Evolutionary conservation across 257 asterid genomes (phyloP), one percentile per base, ranked within the genome.

Genomic region (Forsythia suspensa): DNA sequence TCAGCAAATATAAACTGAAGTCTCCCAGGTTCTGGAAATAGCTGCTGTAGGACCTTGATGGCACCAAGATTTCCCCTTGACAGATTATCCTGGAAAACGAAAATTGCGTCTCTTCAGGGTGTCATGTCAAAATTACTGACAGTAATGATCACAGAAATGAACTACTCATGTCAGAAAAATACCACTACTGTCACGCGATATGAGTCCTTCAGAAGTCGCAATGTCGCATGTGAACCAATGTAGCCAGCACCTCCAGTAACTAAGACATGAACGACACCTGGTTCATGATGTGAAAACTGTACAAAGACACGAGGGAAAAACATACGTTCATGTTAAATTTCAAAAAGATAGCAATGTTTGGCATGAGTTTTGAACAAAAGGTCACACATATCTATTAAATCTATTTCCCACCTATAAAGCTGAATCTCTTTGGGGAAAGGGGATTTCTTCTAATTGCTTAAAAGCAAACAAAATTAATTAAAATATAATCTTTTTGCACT

Each of bases 121-220:
- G 1, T 3, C 3, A n/a, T n/a, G 66, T 57, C 24, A 29, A 29
- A 29, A 1, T 15, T 48, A 59, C 6, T 11, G 12, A 59, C 12
- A 20, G 11, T 59, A 63, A 29, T 29, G 70, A 63, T 29, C 70
- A 69, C 15, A 8, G 37, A 66, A 4, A 43, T 41, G 46, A 76
- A 1, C 11, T 20, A 5, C 3, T 24, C 20, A 74, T 9, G 7
- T 7, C 66, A 52, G 16, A 9, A 21, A 85, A 84, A 70, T 86
- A 92, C 98, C 93, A 94, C 94, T 29, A 94, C 88, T 29, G 98
- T 94, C 24, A 94, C 97, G n/a, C 97, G 97, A 74, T 90, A 90
- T 5, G 97, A 90, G 77, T 91, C 97, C 77, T 83, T 88, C 42
- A 87, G 71, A 67, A 88, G 89, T 42, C 88, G 84, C 37, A 88